Evolutionary conservation across 305 asterid genomes (phyloP), one percentile per base, ranked within the genome.

Genomic region (Caryopteris hybrid): DNA sequence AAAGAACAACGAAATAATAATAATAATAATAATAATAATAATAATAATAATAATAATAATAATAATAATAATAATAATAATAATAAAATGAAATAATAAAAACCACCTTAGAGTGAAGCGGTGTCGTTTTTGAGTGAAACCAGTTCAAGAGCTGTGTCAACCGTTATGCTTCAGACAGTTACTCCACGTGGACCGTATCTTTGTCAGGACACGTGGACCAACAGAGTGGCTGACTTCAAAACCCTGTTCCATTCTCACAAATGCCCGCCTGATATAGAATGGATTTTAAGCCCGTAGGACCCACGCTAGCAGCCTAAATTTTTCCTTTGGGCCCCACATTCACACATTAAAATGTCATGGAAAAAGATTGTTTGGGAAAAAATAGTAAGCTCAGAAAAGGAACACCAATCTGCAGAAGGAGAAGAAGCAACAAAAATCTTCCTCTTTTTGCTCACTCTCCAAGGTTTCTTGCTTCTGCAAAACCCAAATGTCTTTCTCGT

Each of bases 131-230:
- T 14, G 4, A 29, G 54, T 9, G 53, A 59, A 39, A 25, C 45
- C 55, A 10, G 13, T 55, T 63, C 43, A n/a, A 69, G 70, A 50
- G 5, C 43, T 45, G 14, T 47, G 33, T 13, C 67, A 64, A 63
- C 78, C 60, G 74, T 76, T 72, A 54, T 57, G 22, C 8, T 42
- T 50, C 36, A 50, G 66, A 45, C 74, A 57, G 75, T 73, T 76
- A 46, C 16, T 74, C 74, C 82, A 80, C 80, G 76, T 80, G 75
- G 27, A 20, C 57, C 33, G 47, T 58, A 53, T 61, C 8, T 64
- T 43, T 66, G 82, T 63, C 72, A 64, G 57, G 74, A 79, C 79
- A 73, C 76, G 77, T 79, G 78, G 80, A 14, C 73, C 66, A 34
- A 54, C 76, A 46, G 72, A 69, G 0, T 14, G 73, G 73, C 42